Conservation (phyloP, 352 stramenopile genomes). For the Phytophthora citrophthora region DNA sequence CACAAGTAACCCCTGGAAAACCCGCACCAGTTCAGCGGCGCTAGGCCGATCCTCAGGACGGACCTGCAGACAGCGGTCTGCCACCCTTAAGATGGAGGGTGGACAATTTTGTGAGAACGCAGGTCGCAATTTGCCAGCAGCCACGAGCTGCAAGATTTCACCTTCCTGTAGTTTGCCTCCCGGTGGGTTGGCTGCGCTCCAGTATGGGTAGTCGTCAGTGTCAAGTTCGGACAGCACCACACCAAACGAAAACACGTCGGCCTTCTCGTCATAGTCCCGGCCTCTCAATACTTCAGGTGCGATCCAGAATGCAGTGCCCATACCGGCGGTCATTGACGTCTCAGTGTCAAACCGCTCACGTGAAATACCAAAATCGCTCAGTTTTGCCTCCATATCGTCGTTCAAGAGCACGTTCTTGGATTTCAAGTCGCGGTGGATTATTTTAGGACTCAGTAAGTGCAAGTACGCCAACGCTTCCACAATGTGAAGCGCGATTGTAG, state of each 20-base stretch:
- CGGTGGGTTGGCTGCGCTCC: slow-evolving; percentile 27
- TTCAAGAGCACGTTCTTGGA: slow-evolving; percentile 59
- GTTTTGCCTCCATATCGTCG: slow-evolving; percentile 54
- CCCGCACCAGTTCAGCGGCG: slow-evolving; percentile 29
- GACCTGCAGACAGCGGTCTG: slow-evolving; percentile 36
- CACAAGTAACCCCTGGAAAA: slow-evolving; percentile 17
- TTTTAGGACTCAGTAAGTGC: slow-evolving; percentile 50
- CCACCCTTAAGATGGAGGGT: slow-evolving; percentile 38
- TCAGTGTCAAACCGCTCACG: slow-evolving; percentile 35
- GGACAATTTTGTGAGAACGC: slow-evolving; percentile 40
- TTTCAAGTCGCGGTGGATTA: slow-evolving; percentile 53
- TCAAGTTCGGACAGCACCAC: slow-evolving; percentile 57
- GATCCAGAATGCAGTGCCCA: slow-evolving; percentile 49
- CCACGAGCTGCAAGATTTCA: slow-evolving; percentile 42
- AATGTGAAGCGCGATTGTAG: slow-evolving; percentile 52
- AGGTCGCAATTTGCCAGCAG: slow-evolving; percentile 33
- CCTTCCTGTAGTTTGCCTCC: slow-evolving; percentile 33
- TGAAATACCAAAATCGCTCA: slow-evolving; percentile 73
- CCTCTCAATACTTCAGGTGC: slow-evolving; percentile 40
- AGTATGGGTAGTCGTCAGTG: slow-evolving; percentile 47
- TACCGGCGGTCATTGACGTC: slow-evolving; percentile 38
- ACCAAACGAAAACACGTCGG: slow-evolving; percentile 47
- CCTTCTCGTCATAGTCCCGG: slow-evolving; percentile 44
- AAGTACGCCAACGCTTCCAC: slow-evolving; percentile 53
- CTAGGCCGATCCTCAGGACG: slow-evolving; percentile 35